A percentile compares a stretch with the other conserved stretches of the same genome.
These are phyloP conservation scores for Anthoceros angustus DNA, from an alignment of 225 moss, liverwort and hornwort genomes.

Conservation along the genomic window DNA sequence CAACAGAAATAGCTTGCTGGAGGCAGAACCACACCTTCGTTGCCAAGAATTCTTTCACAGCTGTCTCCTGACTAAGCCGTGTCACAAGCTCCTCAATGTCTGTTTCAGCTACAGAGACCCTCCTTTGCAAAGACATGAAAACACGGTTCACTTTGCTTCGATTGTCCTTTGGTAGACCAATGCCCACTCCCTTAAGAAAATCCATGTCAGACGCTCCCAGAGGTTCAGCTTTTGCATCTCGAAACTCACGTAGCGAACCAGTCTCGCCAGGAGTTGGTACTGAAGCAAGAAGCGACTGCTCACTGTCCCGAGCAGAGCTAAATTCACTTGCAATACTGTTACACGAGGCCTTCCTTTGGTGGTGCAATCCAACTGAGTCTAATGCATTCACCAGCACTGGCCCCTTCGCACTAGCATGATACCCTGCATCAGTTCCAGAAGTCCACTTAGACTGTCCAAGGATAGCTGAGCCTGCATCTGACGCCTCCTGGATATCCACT, in stretches of 20 bases:
- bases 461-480: no score
- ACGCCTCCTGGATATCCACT: no score
- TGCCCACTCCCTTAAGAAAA: conserved; percentile 57
- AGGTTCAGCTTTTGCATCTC: not conserved
- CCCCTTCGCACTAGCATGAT: conserved; percentile 7
- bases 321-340: conserved; percentile 43
- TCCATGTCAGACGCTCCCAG: conserved; percentile 23
- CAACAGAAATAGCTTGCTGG: not conserved
- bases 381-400: conserved; percentile 12
- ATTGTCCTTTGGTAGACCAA: conserved; percentile 58
- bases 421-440: no score
- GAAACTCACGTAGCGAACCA: not conserved
- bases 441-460: no score
- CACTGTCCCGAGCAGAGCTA: conserved; percentile 48
- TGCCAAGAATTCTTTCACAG: conserved; percentile 86
- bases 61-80: conserved; percentile 86
- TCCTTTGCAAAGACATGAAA: conserved; percentile 59
- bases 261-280: conserved; percentile 23
- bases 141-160: conserved; percentile 67
- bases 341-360: conserved; percentile 33
- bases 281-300: conserved; percentile 25
- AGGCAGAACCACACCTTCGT: conserved; percentile 38
- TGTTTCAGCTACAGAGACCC: conserved; percentile 55
- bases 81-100: conserved; percentile 88
- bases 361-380: conserved; percentile 25